A percentile compares a stretch with the other conserved stretches of the same genome.
phyloP scores from a whole-genome alignment of 176 grass and related monocot genomes.

The Canna indica region DNA sequence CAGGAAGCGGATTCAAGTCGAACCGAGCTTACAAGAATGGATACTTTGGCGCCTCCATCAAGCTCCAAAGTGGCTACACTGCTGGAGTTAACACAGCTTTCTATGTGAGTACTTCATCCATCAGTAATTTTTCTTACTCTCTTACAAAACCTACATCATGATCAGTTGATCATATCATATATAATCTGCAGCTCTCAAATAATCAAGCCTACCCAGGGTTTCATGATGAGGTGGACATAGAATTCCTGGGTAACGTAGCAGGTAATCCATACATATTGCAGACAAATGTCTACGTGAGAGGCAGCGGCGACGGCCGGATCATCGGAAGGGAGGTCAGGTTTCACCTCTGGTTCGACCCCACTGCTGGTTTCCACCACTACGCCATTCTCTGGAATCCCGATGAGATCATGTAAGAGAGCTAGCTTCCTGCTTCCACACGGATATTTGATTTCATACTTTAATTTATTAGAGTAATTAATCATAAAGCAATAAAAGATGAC shows the following conservation, averaged over 20 bases:
- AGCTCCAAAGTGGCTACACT: slow-evolving; percentile 59
- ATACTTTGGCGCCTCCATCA: slow-evolving; percentile 47
- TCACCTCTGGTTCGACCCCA: slow-evolving; percentile 17
- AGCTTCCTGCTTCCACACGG: background rate
- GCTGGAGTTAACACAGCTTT: slow-evolving; percentile 75
- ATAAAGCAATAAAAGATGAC: too few species aligned
- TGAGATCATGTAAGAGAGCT: slow-evolving; percentile 54
- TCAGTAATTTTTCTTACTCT: too few species aligned
- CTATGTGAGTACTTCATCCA: slow-evolving; percentile 25
- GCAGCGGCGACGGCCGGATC: slow-evolving; percentile 44
- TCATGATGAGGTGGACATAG: slow-evolving; percentile 71
- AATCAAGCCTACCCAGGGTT: slow-evolving; percentile 44
- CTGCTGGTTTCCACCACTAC: slow-evolving; percentile 8
- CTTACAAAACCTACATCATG: too few species aligned
- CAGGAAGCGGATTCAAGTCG: slow-evolving; percentile 69
- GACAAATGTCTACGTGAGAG: slow-evolving; percentile 59
- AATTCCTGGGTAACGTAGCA: slow-evolving; percentile 50
- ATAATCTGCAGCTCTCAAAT: slow-evolving; percentile 49
- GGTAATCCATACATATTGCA: slow-evolving; percentile 54
- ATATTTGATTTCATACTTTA: background rate
- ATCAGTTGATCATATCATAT: too few species aligned
- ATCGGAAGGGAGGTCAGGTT: slow-evolving; percentile 63
- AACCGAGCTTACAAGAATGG: slow-evolving; percentile 32
- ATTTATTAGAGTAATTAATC: too few species aligned
- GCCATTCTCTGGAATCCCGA: slow-evolving; percentile 11